Conservation (phyloP, 345 rosid genomes). For the Moringa oleifera region DNA sequence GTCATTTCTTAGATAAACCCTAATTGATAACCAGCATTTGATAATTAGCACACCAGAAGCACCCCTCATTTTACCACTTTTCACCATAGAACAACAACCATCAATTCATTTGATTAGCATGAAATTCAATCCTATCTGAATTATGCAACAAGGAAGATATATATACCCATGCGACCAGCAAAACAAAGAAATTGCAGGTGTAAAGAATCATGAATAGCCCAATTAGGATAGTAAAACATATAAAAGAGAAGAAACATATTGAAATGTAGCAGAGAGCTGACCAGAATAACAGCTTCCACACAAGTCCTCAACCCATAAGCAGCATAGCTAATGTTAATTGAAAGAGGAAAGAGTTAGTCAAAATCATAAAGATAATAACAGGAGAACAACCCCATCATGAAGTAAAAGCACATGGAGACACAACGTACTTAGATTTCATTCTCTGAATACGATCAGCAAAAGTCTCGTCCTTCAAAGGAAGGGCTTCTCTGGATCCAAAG, state of each 20-base stretch:
- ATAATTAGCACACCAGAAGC: no score
- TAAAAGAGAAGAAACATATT: neutral
- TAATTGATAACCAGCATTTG: no score
- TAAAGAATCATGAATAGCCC: no score
- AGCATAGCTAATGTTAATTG: constrained; percentile 36
- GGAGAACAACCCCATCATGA: constrained; percentile 1
- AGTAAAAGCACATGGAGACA: neutral
- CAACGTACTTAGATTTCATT: constrained; percentile 57
- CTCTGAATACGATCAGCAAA: constrained; percentile 52
- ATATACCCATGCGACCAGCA: no score
- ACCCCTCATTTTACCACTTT: no score
- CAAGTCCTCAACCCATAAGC: constrained; percentile 74
- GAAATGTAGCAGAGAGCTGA: constrained; percentile 17
- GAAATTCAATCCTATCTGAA: neutral
- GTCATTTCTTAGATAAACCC: no score
- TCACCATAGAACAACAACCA: no score
- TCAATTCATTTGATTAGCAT: no score
- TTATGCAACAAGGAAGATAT: no score
- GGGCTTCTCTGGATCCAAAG: constrained; percentile 68
- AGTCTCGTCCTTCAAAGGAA: constrained; percentile 47
- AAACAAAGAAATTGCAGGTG: no score
- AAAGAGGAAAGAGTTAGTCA: neutral
- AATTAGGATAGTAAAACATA: neutral
- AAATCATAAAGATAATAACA: neutral
- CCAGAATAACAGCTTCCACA: constrained; percentile 84